Percentiles rank a stretch among this genome's conserved stretches.
phyloP scores from a whole-genome alignment of 805 yeast genomes.

The Lipomyces sp. region DNA sequence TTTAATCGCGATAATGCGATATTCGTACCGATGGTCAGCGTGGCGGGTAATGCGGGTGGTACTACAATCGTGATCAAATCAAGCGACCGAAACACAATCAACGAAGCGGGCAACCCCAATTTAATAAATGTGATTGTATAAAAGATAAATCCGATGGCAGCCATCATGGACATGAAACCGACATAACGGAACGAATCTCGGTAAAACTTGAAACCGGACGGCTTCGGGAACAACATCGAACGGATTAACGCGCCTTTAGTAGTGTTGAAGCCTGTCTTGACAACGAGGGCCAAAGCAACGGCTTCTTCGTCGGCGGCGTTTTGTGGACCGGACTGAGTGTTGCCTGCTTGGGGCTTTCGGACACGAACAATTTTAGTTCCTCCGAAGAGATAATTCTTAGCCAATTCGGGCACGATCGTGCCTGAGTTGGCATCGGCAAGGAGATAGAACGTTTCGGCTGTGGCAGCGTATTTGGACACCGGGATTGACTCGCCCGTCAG shows the following conservation, averaged over 20 bases:
- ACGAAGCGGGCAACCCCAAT: conserved; percentile 67
- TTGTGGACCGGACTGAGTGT: conserved; percentile 13
- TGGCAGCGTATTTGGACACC: conserved; percentile 76
- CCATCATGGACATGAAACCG: conserved; percentile 90
- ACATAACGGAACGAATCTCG: conserved; percentile 94
- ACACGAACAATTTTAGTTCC: conserved; percentile 91
- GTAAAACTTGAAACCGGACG: conserved; percentile 89
- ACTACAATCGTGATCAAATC: conserved; percentile 96
- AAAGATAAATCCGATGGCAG: conserved; percentile 78
- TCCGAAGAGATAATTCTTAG: conserved; percentile 77
- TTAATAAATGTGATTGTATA: conserved; percentile 82
- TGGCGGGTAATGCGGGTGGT: conserved; percentile 98
- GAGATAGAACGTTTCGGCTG: conserved; percentile 57
- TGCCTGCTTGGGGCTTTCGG: conserved; percentile 54
- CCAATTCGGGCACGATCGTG: conserved; percentile 64
- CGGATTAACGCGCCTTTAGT: conserved; percentile 93
- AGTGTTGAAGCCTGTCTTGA: conserved; percentile 90
- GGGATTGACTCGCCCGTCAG: conserved; percentile 98
- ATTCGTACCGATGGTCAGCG: conserved; percentile 93
- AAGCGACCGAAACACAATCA: conserved; percentile 84
- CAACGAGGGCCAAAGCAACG: conserved; percentile 84
- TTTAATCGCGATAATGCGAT: conserved; percentile 83
- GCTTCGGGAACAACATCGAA: conserved; percentile 96
- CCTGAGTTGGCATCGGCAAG: conserved; percentile 48
- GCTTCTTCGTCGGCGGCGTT: conserved; percentile 50